phyloP scores from a whole-genome alignment of 345 rosid species.

The Eucalyptus tenuipes region DNA sequence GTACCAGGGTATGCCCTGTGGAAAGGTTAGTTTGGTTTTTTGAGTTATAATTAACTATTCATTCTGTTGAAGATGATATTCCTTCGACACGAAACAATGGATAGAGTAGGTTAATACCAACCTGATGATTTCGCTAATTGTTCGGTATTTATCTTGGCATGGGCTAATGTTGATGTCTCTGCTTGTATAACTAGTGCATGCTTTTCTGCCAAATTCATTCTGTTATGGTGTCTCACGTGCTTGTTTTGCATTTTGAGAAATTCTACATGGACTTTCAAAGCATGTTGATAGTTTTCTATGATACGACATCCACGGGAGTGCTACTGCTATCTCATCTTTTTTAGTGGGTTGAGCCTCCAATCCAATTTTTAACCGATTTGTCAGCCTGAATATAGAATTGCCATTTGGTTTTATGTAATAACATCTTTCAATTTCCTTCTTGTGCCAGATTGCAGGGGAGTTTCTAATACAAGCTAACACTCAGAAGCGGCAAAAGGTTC shows the following conservation, averaged over 20 bases:
- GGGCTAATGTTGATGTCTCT: background rate
- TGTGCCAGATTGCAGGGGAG: slow-evolving; percentile 60
- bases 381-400: background rate
- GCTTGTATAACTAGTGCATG: background rate
- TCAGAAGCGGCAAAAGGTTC: slow-evolving; percentile 68
- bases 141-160: background rate
- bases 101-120: background rate
- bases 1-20: background rate
- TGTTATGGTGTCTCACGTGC: background rate
- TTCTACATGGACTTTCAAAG: background rate
- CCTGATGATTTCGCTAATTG: background rate
- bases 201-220: background rate
- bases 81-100: background rate
- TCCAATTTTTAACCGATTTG: background rate
- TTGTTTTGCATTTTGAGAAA: background rate
- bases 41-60: background rate
- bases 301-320: background rate
- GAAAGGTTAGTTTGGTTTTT: background rate
- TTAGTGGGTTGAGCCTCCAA: background rate
- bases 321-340: background rate
- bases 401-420: background rate
- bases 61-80: background rate
- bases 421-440: background rate
- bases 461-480: slow-evolving; percentile 90
- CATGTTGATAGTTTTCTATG: background rate